A percentile compares a stretch with the other conserved stretches of the same genome.
Conservation (phyloP, 2,329 filamentous ascomycete genomes). For the Colletotrichum spaethianum region DNA sequence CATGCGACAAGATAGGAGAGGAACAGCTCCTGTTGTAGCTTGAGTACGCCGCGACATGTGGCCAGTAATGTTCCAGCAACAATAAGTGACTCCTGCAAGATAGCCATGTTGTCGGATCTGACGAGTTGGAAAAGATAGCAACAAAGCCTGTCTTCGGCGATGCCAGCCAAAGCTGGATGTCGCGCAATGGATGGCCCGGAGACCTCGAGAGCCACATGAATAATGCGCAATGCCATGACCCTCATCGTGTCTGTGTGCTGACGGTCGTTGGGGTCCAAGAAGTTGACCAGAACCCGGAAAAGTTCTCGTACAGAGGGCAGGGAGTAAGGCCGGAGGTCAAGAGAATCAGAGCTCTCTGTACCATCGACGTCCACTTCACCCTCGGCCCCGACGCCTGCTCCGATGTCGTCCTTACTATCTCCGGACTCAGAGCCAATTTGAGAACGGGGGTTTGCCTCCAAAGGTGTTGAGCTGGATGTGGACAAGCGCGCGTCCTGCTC, state of each 20-base stretch:
- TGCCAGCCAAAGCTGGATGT: conserved; percentile 87
- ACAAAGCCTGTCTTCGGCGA: conserved; percentile 94
- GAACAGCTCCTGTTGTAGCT: conserved; percentile 96
- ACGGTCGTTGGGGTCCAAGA: conserved; percentile 92
- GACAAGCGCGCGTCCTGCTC: conserved; percentile 30
- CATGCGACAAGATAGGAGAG: conserved; percentile 95
- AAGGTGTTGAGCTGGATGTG: conserved; percentile 27
- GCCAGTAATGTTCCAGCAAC: conserved; percentile 92
- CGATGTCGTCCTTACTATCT: conserved; percentile 20
- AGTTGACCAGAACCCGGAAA: conserved; percentile 92
- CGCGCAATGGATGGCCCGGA: conserved; percentile 94
- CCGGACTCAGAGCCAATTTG: conserved; percentile 26
- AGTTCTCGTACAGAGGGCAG: conserved; percentile 94
- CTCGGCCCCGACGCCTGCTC: conserved; percentile 32
- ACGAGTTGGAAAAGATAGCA: conserved; percentile 96
- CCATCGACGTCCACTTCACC: conserved; percentile 43
- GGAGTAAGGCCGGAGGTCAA: conserved; percentile 88
- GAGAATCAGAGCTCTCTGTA: conserved; percentile 60
- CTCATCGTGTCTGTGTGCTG: conserved; percentile 96
- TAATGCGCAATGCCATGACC: conserved; percentile 96
- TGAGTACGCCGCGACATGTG: conserved; percentile 90
- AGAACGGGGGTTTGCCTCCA: conserved; percentile 16
- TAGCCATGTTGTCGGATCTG: conserved; percentile 94
- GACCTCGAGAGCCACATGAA: conserved; percentile 96
- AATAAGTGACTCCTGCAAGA: conserved; percentile 91